These are phyloP conservation scores for Pseudocercospora cruenta DNA, from an alignment of 2,329 filamentous ascomycete genomes.

Conservation along the genomic window DNA sequence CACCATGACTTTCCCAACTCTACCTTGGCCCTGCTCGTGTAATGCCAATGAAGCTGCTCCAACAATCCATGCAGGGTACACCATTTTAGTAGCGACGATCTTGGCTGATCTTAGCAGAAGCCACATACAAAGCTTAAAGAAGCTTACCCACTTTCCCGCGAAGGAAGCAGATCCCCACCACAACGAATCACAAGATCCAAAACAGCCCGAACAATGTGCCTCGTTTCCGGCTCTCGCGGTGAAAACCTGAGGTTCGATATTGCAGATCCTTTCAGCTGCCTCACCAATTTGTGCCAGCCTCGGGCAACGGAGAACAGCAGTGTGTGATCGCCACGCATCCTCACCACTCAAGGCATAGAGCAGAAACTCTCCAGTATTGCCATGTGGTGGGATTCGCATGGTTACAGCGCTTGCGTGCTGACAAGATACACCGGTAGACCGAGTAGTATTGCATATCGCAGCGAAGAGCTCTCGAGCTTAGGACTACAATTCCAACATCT, in stretches of 20 bases:
- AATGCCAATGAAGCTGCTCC: background rate
- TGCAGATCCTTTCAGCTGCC: background rate
- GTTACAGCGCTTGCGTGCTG: constrained; percentile 5
- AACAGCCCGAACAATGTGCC: background rate
- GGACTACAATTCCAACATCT: constrained; percentile 10
- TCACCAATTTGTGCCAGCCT: background rate
- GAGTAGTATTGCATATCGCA: background rate
- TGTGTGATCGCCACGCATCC: background rate
- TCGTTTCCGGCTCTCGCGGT: background rate
- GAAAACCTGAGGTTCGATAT: background rate
- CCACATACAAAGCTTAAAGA: constrained; percentile 5
- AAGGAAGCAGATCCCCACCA: constrained; percentile 2
- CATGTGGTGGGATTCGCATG: background rate
- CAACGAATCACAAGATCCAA: background rate
- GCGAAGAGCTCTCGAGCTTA: background rate
- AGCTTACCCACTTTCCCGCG: constrained; percentile 4
- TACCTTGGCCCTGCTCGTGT: background rate
- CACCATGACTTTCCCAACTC: background rate
- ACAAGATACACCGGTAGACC: background rate
- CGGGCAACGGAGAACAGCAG: background rate
- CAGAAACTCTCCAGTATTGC: constrained; percentile 1
- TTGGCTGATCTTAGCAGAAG: constrained; percentile 1
- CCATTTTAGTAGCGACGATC: background rate
- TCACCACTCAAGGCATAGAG: background rate
- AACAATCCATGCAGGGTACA: background rate